These are phyloP conservation scores for Trichoderma polysporum DNA, from an alignment of 2,329 filamentous ascomycete species.

Conservation along the genomic window DNA sequence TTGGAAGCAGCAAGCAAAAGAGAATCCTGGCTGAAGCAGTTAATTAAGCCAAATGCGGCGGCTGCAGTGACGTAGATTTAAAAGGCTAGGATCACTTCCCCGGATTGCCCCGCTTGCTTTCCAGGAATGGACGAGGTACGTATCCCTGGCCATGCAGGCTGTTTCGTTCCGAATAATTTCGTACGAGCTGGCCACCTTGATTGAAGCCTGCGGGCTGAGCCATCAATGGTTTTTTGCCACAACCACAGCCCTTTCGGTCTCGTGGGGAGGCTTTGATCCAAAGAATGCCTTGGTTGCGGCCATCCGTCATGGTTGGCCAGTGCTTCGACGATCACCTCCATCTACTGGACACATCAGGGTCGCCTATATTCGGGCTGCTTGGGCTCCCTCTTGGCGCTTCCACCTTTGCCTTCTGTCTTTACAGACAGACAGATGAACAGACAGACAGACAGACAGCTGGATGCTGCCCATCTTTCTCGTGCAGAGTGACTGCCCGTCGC, in stretches of 20 bases:
- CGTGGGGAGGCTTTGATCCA: background rate
- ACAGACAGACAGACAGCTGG: too few species aligned
- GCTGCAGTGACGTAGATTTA: constrained; percentile 13
- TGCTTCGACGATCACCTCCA: background rate
- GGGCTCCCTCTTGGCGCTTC: background rate
- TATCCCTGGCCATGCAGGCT: background rate
- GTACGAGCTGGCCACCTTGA: background rate
- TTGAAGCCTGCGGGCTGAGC: background rate
- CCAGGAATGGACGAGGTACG: background rate
- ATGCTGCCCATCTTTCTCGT: background rate
- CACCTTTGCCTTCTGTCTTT: background rate
- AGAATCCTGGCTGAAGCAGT: background rate
- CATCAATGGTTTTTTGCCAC: background rate
- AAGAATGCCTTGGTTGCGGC: background rate
- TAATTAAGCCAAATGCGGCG: background rate
- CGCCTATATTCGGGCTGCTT: background rate
- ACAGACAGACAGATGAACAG: too few species aligned
- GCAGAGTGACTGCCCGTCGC: background rate
- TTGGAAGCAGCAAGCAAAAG: background rate
- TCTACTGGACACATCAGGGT: background rate
- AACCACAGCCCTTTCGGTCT: background rate
- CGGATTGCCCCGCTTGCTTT: constrained; percentile 13
- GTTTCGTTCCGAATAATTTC: constrained; percentile 4
- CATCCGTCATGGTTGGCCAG: background rate
- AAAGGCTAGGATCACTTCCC: constrained; percentile 1